phyloP scores from a whole-genome alignment of 108 stramenopile genomes.

The Mediolabrus comicus region DNA sequence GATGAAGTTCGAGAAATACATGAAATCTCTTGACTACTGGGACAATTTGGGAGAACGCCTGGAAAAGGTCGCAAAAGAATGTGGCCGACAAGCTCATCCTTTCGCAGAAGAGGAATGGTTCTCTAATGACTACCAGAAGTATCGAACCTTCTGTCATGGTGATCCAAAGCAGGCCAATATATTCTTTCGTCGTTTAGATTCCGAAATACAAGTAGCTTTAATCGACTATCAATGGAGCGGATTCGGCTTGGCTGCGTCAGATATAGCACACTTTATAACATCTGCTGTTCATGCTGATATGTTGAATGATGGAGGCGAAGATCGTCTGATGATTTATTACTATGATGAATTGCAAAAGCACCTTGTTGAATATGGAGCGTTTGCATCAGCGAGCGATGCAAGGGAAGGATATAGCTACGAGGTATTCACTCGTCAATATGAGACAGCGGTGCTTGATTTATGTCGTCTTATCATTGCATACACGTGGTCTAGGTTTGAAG shows the following conservation, averaged over 20 bases:
- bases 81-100: slow-evolving; percentile 47
- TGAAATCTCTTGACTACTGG: slow-evolving; percentile 29
- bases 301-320: slow-evolving; percentile 48
- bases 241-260: slow-evolving; percentile 67
- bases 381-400: slow-evolving; percentile 27
- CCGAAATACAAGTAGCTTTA: slow-evolving; percentile 42
- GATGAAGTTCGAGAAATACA: slow-evolving; percentile 35
- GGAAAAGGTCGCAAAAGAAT: slow-evolving; percentile 40
- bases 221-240: slow-evolving; percentile 76
- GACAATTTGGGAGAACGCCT: slow-evolving; percentile 44
- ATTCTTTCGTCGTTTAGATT: slow-evolving; percentile 42
- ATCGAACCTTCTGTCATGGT: slow-evolving; percentile 65
- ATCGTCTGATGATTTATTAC: slow-evolving; percentile 43
- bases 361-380: slow-evolving; percentile 54
- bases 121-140: slow-evolving; percentile 9
- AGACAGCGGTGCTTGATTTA: slow-evolving; percentile 56
- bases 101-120: slow-evolving; percentile 25
- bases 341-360: slow-evolving; percentile 30
- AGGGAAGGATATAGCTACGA: slow-evolving; percentile 34
- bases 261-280: slow-evolving; percentile 59
- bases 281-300: slow-evolving; percentile 41
- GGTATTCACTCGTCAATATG: slow-evolving; percentile 50
- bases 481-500: slow-evolving; percentile 57
- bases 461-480: slow-evolving; percentile 66
- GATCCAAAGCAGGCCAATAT: slow-evolving; percentile 73